Conservation (phyloP, 2,329 filamentous ascomycete genomes). For the Fusarium newnesense region DNA sequence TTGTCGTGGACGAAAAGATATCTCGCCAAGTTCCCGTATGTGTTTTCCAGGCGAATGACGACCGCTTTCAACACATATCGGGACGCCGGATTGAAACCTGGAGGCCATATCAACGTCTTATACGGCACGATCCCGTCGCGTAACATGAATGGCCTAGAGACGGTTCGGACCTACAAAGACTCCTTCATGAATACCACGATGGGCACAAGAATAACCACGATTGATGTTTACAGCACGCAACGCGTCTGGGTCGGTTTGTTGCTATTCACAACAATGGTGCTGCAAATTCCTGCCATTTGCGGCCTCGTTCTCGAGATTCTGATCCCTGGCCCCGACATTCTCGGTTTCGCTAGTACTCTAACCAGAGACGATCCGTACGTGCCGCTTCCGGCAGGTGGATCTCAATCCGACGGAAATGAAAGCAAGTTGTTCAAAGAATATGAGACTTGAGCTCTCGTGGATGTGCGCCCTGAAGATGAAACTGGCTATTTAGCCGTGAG, state of each 20-base stretch:
- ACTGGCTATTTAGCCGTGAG: not conserved
- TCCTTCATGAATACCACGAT: not conserved
- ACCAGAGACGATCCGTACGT: not conserved
- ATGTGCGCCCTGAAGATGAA: not conserved
- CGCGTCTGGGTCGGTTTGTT: not conserved
- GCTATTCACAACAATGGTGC: not conserved
- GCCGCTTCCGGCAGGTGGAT: not conserved
- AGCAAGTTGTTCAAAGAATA: not conserved
- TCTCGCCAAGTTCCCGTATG: not conserved
- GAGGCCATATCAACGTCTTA: not conserved
- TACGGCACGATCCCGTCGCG: accelerated
- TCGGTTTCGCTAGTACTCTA: not conserved
- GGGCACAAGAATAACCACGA: not conserved
- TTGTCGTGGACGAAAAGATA: not conserved
- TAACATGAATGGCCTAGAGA: not conserved
- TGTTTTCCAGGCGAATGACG: not conserved
- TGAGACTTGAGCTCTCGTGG: not conserved
- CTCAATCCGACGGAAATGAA: not conserved
- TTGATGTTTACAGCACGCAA: not conserved
- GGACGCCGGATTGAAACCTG: not conserved
- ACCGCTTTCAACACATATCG: not conserved
- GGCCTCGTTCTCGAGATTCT: not conserved
- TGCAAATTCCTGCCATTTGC: not conserved
- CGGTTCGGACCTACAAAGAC: not conserved
- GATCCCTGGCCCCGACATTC: not conserved